Percentiles rank a stretch among this genome's conserved stretches.
Evolutionary conservation across 768 basidiomycete species (phyloP).

Genomic region (Amanita molliuscula): DNA sequence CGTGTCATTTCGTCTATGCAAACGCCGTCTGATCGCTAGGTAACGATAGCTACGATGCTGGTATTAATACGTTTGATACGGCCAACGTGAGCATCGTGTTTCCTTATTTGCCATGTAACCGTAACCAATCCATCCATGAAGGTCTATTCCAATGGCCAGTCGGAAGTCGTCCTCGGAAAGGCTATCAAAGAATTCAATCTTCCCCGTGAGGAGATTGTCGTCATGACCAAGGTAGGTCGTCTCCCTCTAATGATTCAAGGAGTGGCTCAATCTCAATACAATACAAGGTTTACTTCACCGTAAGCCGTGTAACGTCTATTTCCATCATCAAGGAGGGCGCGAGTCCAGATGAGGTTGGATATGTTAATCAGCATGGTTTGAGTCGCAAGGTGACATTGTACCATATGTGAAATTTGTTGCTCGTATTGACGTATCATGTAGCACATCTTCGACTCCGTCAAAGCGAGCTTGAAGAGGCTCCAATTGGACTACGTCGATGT

Average conservation of each 20-base stretch:
- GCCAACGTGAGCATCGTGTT: slow-evolving; percentile 26
- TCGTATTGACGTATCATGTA: slow-evolving; percentile 10
- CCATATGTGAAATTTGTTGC: background rate
- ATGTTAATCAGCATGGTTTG: slow-evolving; percentile 32
- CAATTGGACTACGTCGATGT: slow-evolving; percentile 53
- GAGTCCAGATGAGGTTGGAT: slow-evolving; percentile 30
- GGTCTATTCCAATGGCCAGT: slow-evolving; percentile 57
- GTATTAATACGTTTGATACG: slow-evolving; percentile 55
- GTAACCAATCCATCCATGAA: slow-evolving; percentile 11
- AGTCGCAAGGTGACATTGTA: slow-evolving; percentile 25
- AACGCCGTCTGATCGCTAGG: too few relatives aligned
- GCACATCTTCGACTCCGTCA: slow-evolving; percentile 45
- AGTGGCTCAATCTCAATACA: background rate
- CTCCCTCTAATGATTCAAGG: background rate
- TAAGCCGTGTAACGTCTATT: slow-evolving; percentile 11
- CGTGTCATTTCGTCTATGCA: slow-evolving; percentile 2
- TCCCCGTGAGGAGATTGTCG: slow-evolving; percentile 67
- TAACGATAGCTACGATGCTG: slow-evolving; percentile 38
- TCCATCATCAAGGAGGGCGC: slow-evolving; percentile 2
- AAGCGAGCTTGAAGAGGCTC: slow-evolving; percentile 36
- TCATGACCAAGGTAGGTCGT: slow-evolving; percentile 50
- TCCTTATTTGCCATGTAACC: background rate
- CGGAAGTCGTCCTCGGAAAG: slow-evolving; percentile 60
- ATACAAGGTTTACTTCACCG: slow-evolving; percentile 19
- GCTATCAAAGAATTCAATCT: slow-evolving; percentile 57